These are phyloP conservation scores for Antarctomyces pellizariae DNA, from an alignment of 495 filamentous ascomycete species.

Conservation along the genomic window DNA sequence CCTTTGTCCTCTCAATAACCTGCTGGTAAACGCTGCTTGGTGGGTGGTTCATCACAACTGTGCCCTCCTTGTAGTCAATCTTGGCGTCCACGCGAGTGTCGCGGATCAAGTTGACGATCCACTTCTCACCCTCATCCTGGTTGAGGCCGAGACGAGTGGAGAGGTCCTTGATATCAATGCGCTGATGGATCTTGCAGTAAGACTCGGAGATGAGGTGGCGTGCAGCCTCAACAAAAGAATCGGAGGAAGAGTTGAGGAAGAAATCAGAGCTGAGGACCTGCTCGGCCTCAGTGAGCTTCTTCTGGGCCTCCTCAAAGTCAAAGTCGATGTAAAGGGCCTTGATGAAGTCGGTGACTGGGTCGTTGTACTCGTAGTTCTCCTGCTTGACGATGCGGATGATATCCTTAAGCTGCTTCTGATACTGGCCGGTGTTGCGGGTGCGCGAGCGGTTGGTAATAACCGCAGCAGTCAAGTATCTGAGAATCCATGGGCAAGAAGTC, in stretches of 20 bases:
- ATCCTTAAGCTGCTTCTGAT: slow-evolving; percentile 97
- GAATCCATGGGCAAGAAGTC: slow-evolving; percentile 88
- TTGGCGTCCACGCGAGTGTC: slow-evolving; percentile 95
- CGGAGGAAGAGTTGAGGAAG: slow-evolving; percentile 70
- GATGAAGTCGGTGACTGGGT: slow-evolving; percentile 88
- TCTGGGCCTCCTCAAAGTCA: slow-evolving; percentile 95
- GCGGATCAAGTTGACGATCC: slow-evolving; percentile 97
- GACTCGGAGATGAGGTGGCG: slow-evolving; percentile 90
- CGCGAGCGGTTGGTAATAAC: slow-evolving; percentile 88
- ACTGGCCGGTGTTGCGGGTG: slow-evolving; percentile 55
- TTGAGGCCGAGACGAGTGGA: slow-evolving; percentile 72
- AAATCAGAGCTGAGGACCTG: slow-evolving; percentile 83
- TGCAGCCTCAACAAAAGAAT: slow-evolving; percentile 82
- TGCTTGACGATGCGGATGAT: slow-evolving; percentile 83
- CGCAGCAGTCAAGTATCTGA: slow-evolving; percentile 81
- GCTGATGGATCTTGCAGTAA: slow-evolving; percentile 98
- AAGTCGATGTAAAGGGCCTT: slow-evolving; percentile 94
- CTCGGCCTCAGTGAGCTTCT: slow-evolving; percentile 73
- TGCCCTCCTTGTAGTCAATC: slow-evolving; percentile 96
- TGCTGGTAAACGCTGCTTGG: slow-evolving; percentile 96
- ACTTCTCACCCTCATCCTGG: slow-evolving; percentile 93
- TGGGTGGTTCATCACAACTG: slow-evolving; percentile 98
- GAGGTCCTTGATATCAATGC: slow-evolving; percentile 94
- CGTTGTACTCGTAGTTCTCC: slow-evolving; percentile 90
- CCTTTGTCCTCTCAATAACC: slow-evolving; percentile 91